Evolutionary conservation across 1,284 basidiomycete genomes (phyloP).

Genomic region (Ceratobasidium sp.): DNA sequence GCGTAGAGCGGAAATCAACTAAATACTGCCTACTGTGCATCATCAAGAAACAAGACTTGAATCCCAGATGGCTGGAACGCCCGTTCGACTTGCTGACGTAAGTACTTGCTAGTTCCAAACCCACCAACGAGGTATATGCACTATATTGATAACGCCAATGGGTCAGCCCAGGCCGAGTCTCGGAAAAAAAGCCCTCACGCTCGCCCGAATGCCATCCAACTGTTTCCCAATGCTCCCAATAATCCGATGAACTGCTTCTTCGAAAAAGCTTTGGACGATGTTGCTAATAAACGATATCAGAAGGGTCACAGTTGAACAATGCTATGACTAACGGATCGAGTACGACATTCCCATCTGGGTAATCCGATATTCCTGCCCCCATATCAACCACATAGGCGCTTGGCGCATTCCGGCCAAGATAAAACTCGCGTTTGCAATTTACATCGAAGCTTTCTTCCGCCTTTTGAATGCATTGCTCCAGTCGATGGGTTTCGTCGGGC

Average conservation of each 20-base stretch:
- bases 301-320: neutral
- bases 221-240: conserved; percentile 9
- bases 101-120: conserved; percentile 25
- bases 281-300: neutral
- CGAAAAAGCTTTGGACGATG: conserved; percentile 15
- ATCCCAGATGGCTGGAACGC: neutral
- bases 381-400: conserved; percentile 6
- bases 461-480: conserved; percentile 15
- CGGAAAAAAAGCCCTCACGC: neutral
- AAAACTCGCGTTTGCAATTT: conserved; percentile 23
- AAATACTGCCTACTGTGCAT: conserved; percentile 10
- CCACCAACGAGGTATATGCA: conserved; percentile 30
- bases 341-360: conserved; percentile 9
- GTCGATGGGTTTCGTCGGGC: neutral
- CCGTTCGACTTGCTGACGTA: neutral
- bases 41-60: conserved; percentile 12
- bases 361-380: neutral
- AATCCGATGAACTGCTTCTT: neutral
- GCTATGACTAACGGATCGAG: neutral
- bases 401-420: neutral
- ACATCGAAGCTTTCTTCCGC: conserved; percentile 21
- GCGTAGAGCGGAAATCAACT: too few relatives aligned
- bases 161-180: neutral
- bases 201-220: neutral
- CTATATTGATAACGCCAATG: neutral